phyloP scores from a whole-genome alignment of 352 stramenopile species.

The Phytophthora pisi region DNA sequence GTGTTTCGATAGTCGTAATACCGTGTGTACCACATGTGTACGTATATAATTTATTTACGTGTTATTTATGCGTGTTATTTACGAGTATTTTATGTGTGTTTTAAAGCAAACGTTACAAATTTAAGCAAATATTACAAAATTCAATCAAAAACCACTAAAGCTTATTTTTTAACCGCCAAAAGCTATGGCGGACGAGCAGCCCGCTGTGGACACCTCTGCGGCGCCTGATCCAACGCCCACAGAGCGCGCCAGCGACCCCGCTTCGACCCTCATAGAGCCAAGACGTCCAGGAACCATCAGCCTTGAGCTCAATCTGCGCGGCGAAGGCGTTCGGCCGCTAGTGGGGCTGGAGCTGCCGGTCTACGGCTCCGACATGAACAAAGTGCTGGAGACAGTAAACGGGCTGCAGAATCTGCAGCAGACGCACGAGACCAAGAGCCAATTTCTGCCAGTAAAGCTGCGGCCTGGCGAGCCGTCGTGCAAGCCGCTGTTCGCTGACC shows the following conservation, averaged over 20 bases:
- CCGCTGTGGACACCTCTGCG: constrained; percentile 7
- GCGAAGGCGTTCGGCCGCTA: constrained; percentile 46
- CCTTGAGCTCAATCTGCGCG: constrained; percentile 41
- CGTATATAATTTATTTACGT: constrained; percentile 27
- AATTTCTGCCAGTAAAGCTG: constrained; percentile 81
- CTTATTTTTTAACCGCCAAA: constrained; percentile 17
- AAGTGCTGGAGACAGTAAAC: constrained; percentile 66
- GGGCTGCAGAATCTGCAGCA: constrained; percentile 62
- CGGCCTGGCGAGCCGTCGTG: constrained; percentile 76
- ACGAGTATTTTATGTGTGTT: constrained; percentile 1
- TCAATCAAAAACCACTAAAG: constrained; percentile 6
- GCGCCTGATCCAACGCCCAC: constrained; percentile 1
- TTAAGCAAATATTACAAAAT: neutral
- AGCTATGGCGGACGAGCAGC: constrained; percentile 35
- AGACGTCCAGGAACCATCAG: constrained; percentile 8
- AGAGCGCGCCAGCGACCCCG: constrained; percentile 4
- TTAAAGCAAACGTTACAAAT: neutral
- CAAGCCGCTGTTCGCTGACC: constrained; percentile 83
- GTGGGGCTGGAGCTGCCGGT: constrained; percentile 72
- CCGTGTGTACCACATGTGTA: constrained; percentile 28
- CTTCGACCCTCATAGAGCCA: constrained; percentile 4
- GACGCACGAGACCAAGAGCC: constrained; percentile 72
- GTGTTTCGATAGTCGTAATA: constrained; percentile 35
- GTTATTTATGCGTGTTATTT: constrained; percentile 1
- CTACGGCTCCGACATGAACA: constrained; percentile 52